Conservation (phyloP, 2,329 filamentous ascomycete genomes). For the Chrysosphaeria jannelii region DNA sequence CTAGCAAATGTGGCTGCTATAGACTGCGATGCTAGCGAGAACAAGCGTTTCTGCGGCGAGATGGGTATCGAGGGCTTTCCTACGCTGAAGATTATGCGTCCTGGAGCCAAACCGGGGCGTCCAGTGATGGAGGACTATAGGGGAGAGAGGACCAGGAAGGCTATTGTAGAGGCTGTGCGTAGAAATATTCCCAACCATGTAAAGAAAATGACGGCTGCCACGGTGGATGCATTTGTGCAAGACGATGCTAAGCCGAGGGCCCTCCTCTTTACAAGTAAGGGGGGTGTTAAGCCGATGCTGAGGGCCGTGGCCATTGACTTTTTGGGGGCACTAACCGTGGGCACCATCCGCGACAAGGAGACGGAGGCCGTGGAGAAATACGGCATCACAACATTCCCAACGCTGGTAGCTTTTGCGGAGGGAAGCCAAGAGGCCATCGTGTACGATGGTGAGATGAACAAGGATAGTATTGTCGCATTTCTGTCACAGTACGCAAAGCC, state of each 20-base stretch:
- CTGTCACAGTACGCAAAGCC: constrained; percentile 49
- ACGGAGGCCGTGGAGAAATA: constrained; percentile 39
- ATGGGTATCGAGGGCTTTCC: constrained; percentile 89
- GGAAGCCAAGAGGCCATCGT: constrained; percentile 37
- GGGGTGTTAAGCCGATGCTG: constrained; percentile 23
- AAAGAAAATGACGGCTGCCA: constrained; percentile 48
- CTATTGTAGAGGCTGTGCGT: constrained; percentile 59
- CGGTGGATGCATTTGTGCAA: constrained; percentile 42
- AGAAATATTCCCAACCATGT: constrained; percentile 84
- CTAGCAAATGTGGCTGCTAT: constrained; percentile 83
- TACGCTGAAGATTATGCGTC: constrained; percentile 76
- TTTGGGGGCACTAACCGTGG: constrained; percentile 29
- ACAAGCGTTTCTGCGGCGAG: constrained; percentile 60
- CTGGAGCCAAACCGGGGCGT: constrained; percentile 40
- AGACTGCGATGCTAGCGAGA: constrained; percentile 78
- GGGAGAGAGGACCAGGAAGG: constrained; percentile 54
- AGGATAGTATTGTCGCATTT: constrained; percentile 54
- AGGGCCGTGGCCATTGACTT: constrained; percentile 31
- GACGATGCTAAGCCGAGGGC: constrained; percentile 52
- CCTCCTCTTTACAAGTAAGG: constrained; percentile 81
- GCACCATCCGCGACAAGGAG: constrained; percentile 63
- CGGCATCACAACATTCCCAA: constrained; percentile 48
- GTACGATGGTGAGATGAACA: constrained; percentile 65
- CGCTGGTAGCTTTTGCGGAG: constrained; percentile 49
- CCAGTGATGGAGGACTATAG: constrained; percentile 79